These are phyloP conservation scores for Phaseolus coccineus DNA, from an alignment of 331 rosid species.

Conservation along the genomic window DNA sequence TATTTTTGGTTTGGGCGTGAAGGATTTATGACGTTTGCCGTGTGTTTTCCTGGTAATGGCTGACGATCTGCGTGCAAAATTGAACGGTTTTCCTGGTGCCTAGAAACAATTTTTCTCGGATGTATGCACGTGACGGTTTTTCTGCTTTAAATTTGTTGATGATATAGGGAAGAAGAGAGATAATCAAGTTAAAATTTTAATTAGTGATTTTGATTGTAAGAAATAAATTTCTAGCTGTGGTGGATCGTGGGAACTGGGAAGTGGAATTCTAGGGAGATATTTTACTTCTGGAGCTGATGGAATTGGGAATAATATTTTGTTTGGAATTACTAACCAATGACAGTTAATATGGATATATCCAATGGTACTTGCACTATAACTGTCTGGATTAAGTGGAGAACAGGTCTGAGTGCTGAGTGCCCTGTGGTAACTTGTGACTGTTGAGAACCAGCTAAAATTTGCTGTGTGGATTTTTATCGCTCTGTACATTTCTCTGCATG, in stretches of 20 bases:
- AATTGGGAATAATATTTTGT: not conserved
- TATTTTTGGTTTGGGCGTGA: not conserved
- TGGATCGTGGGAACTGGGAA: not conserved
- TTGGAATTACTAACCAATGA: not conserved
- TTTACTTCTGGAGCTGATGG: not conserved
- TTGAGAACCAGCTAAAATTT: slow-evolving; percentile 13
- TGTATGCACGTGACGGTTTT: not conserved
- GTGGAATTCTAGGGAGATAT: not conserved
- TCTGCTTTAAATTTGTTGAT: not conserved
- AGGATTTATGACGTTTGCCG: not conserved
- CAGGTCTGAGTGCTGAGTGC: not conserved
- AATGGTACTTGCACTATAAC: not conserved
- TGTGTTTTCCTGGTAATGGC: not conserved
- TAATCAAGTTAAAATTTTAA: not conserved
- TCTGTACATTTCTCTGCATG: not conserved
- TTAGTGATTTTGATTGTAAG: not conserved
- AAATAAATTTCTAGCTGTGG: not conserved
- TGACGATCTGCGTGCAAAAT: not conserved
- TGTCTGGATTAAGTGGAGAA: not conserved
- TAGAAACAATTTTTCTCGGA: not conserved
- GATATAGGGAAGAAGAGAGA: not conserved
- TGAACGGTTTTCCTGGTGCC: not conserved
- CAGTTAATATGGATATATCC: not conserved
- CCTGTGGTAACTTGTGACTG: slow-evolving; percentile 5
- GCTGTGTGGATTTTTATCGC: not conserved